These are phyloP conservation scores for Platismatia glauca DNA, from an alignment of 495 filamentous ascomycete species.

Conservation along the genomic window DNA sequence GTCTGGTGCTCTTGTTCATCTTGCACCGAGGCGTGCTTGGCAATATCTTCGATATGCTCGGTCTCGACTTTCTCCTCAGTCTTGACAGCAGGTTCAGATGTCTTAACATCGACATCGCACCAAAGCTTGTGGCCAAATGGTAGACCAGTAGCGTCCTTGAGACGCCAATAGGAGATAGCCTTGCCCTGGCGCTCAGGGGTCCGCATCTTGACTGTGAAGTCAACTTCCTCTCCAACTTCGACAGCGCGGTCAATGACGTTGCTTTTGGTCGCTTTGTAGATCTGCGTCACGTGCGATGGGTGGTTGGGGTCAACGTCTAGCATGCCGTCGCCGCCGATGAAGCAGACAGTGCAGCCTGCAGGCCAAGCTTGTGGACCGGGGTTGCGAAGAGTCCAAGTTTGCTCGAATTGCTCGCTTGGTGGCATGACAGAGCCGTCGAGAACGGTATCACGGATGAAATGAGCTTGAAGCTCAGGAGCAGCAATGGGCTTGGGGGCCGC, in stretches of 20 bases:
- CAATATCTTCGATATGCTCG: slow-evolving; percentile 25
- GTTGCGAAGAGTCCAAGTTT: slow-evolving; percentile 89
- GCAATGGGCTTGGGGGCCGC: slow-evolving; percentile 14
- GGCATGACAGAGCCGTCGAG: slow-evolving; percentile 64
- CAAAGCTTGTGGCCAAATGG: slow-evolving; percentile 89
- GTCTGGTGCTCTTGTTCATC: slow-evolving; percentile 22
- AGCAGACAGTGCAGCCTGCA: slow-evolving; percentile 79
- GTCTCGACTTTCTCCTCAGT: slow-evolving; percentile 22
- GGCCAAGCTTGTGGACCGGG: slow-evolving; percentile 75
- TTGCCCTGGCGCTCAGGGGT: slow-evolving; percentile 65
- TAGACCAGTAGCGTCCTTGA: slow-evolving; percentile 70
- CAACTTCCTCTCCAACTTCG: slow-evolving; percentile 58
- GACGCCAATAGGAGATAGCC: slow-evolving; percentile 90
- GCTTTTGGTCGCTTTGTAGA: slow-evolving; percentile 68
- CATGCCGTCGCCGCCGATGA: slow-evolving; percentile 92
- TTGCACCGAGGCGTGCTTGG: slow-evolving; percentile 26
- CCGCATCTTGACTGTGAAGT: slow-evolving; percentile 78
- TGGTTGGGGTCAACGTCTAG: slow-evolving; percentile 71
- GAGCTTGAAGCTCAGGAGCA: slow-evolving; percentile 49
- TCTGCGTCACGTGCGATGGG: slow-evolving; percentile 61
- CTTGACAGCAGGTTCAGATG: slow-evolving; percentile 23
- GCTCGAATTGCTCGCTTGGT: slow-evolving; percentile 65
- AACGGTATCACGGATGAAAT: slow-evolving; percentile 71
- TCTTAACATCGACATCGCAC: slow-evolving; percentile 76
- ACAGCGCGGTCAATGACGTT: slow-evolving; percentile 64